These are phyloP conservation scores for Aspergillus hiratsukae DNA, from an alignment of 2,329 filamentous ascomycete species.

Conservation along the genomic window DNA sequence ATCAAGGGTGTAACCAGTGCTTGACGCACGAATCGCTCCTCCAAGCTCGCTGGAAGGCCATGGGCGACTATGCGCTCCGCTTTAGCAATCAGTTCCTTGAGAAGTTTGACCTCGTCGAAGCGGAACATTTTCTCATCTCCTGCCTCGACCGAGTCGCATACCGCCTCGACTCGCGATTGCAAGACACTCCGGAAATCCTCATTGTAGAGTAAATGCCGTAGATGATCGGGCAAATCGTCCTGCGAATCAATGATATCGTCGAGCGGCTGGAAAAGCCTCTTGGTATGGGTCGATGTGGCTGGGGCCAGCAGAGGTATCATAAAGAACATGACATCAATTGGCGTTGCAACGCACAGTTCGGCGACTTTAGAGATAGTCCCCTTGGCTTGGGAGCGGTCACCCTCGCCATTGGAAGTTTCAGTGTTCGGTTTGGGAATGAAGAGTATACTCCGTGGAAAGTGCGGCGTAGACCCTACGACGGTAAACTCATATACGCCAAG, in stretches of 20 bases:
- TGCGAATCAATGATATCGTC: slow-evolving; percentile 48
- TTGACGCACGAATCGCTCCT: slow-evolving; percentile 75
- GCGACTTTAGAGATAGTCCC: slow-evolving; percentile 62
- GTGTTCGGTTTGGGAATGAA: slow-evolving; percentile 35
- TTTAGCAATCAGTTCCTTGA: slow-evolving; percentile 63
- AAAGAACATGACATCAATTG: slow-evolving; percentile 79
- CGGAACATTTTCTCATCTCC: slow-evolving; percentile 83
- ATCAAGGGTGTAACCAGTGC: slow-evolving; percentile 72
- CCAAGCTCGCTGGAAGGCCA: slow-evolving; percentile 72
- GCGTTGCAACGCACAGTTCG: slow-evolving; percentile 77
- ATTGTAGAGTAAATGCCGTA: slow-evolving; percentile 39
- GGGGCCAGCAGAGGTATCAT: slow-evolving; percentile 66
- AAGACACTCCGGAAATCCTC: slow-evolving; percentile 45
- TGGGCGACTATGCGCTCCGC: slow-evolving; percentile 62
- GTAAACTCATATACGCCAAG: slow-evolving; percentile 60
- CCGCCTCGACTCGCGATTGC: slow-evolving; percentile 60
- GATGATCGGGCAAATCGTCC: slow-evolving; percentile 37
- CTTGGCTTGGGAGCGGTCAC: slow-evolving; percentile 8
- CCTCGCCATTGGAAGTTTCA: slow-evolving; percentile 11
- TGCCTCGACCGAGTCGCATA: slow-evolving; percentile 79
- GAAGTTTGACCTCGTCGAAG: slow-evolving; percentile 67
- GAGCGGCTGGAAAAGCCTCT: slow-evolving; percentile 42
- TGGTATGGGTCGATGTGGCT: slow-evolving; percentile 37
- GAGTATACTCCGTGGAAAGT: slow-evolving; percentile 52
- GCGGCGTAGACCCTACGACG: slow-evolving; percentile 48